A percentile compares a stretch with the other conserved stretches of the same genome.
Evolutionary conservation across 306 rosid genomes (phyloP).

Genomic region (Malus fusca): DNA sequence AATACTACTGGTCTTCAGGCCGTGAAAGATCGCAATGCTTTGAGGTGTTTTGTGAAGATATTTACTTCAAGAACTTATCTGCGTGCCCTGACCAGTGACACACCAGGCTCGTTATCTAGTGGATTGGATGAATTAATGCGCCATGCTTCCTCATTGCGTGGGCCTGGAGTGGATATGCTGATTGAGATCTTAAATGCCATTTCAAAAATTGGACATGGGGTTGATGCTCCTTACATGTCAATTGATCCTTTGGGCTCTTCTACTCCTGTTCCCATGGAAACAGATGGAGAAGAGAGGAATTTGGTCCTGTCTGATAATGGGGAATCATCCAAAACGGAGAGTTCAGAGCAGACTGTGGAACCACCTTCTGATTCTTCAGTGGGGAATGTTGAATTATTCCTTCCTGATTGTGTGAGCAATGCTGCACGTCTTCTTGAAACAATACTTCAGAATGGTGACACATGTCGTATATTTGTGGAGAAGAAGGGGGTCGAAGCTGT

Average conservation of each 20-base stretch:
- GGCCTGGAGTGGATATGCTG: slow-evolving; percentile 91
- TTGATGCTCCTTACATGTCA: slow-evolving; percentile 37
- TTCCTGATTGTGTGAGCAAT: slow-evolving; percentile 85
- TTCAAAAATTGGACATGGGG: slow-evolving; percentile 69
- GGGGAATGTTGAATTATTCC: slow-evolving; percentile 58
- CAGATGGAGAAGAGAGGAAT: slow-evolving; percentile 66
- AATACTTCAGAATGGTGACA: slow-evolving; percentile 92
- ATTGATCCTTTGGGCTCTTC: slow-evolving; percentile 55
- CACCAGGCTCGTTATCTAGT: slow-evolving; percentile 77
- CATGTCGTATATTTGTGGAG: slow-evolving; percentile 91
- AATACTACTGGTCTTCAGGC: slow-evolving; percentile 76
- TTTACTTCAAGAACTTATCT: slow-evolving; percentile 78
- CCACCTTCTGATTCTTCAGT: slow-evolving; percentile 47
- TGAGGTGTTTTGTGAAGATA: slow-evolving; percentile 89
- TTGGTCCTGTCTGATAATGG: slow-evolving; percentile 39
- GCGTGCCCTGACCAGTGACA: slow-evolving; percentile 78
- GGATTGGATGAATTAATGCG: slow-evolving; percentile 98
- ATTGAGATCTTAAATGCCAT: slow-evolving; percentile 70
- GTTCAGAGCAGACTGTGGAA: slow-evolving; percentile 51
- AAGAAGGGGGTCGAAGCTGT: slow-evolving; percentile 93
- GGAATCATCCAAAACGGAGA: slow-evolving; percentile 51
- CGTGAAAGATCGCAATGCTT: slow-evolving; percentile 75
- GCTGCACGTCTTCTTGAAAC: slow-evolving; percentile 89
- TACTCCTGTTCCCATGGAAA: slow-evolving; percentile 86
- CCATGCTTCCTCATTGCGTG: slow-evolving; percentile 84